phyloP scores from a whole-genome alignment of 305 asterid species.

The Withania somnifera region DNA sequence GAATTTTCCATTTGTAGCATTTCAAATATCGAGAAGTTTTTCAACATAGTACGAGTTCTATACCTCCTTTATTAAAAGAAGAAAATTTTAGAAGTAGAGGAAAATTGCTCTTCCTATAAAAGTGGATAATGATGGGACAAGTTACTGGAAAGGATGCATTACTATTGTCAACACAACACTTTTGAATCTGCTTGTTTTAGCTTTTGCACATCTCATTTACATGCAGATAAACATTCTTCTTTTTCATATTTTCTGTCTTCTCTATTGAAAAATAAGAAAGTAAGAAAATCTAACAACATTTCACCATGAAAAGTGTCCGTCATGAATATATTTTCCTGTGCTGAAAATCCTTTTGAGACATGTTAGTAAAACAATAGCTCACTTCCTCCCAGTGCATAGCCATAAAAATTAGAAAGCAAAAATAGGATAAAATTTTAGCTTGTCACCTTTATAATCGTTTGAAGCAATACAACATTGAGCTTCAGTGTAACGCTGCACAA shows the following conservation, averaged over 20 bases:
- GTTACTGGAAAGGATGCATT: not conserved
- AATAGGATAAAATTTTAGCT: not conserved
- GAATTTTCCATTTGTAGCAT: not conserved
- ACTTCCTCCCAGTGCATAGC: not conserved
- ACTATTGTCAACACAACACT: not conserved
- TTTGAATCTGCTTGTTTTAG: not conserved
- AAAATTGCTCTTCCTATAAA: not conserved
- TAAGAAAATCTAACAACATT: not conserved
- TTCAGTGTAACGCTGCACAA: conserved; percentile 78
- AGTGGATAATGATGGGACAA: not conserved
- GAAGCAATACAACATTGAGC: conserved; percentile 91
- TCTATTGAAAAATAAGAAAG: not conserved
- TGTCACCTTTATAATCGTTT: conserved; percentile 84
- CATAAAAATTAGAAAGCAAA: not conserved
- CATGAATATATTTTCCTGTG: not conserved
- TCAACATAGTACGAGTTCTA: not conserved
- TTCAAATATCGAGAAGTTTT: not conserved
- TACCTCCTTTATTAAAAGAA: not conserved
- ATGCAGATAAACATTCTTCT: not conserved
- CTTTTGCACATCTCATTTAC: not conserved
- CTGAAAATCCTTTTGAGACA: not conserved
- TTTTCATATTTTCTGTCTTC: not conserved
- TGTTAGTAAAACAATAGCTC: not conserved
- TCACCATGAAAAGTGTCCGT: not conserved
- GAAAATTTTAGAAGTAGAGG: not conserved